These are phyloP conservation scores for Didymella glomerata DNA, from an alignment of 2,329 filamentous ascomycete genomes.

Conservation along the genomic window DNA sequence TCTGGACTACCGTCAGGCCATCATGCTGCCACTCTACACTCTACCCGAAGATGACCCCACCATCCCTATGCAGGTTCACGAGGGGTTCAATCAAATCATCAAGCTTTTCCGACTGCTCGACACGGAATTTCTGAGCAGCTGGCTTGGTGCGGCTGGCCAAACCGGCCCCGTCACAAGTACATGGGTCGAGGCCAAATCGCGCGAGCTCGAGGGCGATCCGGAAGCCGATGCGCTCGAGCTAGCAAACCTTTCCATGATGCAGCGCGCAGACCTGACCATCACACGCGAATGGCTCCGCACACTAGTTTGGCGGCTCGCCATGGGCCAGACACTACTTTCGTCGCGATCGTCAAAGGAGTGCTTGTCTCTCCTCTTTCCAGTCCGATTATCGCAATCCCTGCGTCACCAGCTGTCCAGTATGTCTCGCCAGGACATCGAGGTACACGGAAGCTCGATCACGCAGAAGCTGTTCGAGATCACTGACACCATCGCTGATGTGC, in stretches of 20 bases:
- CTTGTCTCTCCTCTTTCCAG: constrained; percentile 56
- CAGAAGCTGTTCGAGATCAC: constrained; percentile 69
- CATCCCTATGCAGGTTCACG: constrained; percentile 52
- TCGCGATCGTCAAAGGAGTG: constrained; percentile 50
- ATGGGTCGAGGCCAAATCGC: constrained; percentile 59
- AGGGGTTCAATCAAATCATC: constrained; percentile 57
- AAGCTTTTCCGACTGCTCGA: constrained; percentile 57
- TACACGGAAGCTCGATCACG: constrained; percentile 65
- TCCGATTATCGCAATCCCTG: constrained; percentile 56
- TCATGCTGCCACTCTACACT: constrained; percentile 51
- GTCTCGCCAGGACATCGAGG: constrained; percentile 59
- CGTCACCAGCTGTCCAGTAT: constrained; percentile 55
- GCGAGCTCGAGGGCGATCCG: constrained; percentile 53
- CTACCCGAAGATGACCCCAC: constrained; percentile 54
- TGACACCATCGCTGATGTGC: constrained; percentile 66
- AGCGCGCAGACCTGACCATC: constrained; percentile 60
- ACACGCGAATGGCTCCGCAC: constrained; percentile 61
- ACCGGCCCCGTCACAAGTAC: constrained; percentile 47
- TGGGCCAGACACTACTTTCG: constrained; percentile 58
- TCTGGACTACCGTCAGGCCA: constrained; percentile 58
- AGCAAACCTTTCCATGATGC: constrained; percentile 53
- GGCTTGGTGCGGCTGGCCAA: constrained; percentile 51
- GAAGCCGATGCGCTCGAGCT: constrained; percentile 50
- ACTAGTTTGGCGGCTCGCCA: constrained; percentile 60
- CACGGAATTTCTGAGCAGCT: constrained; percentile 55